A percentile compares a stretch with the other conserved stretches of the same genome.
These are phyloP conservation scores for Taphrina betulina DNA, from an alignment of 1,139 yeast species.

Conservation along the genomic window DNA sequence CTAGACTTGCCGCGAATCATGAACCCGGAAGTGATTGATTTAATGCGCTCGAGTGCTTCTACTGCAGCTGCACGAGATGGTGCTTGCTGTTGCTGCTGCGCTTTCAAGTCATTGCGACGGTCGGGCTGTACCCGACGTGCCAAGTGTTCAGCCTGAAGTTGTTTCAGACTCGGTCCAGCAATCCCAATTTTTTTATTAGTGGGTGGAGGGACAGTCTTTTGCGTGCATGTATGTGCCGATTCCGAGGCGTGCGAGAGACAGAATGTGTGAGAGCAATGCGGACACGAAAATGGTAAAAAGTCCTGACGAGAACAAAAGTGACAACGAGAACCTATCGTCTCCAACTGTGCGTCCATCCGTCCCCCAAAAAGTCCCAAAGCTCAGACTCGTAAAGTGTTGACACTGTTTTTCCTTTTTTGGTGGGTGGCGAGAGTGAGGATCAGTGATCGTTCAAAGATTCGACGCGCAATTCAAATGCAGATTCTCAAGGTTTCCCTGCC, in stretches of 20 bases:
- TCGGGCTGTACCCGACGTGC: constrained; percentile 6
- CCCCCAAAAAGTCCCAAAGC: no score
- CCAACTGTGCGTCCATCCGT: constrained; percentile 27
- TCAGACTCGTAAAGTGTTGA: no score
- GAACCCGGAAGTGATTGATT: constrained; percentile 1
- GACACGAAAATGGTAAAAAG: constrained; percentile 24
- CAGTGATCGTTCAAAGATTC: no score
- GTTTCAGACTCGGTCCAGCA: constrained; percentile 23
- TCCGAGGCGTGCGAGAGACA: constrained; percentile 18
- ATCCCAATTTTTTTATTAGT: no score
- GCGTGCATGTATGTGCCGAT: not conserved
- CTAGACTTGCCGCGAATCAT: constrained; percentile 4
- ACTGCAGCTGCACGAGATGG: not conserved
- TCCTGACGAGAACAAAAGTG: constrained; percentile 21
- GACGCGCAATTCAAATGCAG: no score
- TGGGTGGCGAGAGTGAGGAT: no score
- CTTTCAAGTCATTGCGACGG: not conserved
- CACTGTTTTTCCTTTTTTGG: no score
- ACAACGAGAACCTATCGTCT: constrained; percentile 28
- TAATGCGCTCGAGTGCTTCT: constrained; percentile 4
- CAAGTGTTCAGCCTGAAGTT: constrained; percentile 28
- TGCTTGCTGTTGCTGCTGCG: not conserved
- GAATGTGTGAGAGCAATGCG: constrained; percentile 10
- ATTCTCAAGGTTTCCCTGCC: no score
- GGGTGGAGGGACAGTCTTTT: no score